These are phyloP conservation scores for Kitagawia praeruptora DNA, from an alignment of 129 eudicot genomes.

Conservation along the genomic window DNA sequence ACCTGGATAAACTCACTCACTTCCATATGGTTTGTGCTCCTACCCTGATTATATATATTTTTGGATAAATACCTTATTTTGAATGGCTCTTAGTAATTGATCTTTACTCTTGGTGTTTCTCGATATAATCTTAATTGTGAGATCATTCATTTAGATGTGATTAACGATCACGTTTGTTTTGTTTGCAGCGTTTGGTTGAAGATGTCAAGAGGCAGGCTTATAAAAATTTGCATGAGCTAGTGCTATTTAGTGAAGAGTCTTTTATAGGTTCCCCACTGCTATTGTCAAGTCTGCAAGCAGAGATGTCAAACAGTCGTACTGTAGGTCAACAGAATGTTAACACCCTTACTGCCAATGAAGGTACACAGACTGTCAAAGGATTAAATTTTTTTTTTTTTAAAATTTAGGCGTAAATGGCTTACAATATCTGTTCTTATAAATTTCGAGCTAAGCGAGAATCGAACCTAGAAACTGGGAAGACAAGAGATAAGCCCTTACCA, in stretches of 20 bases:
- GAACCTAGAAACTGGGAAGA: too few species aligned
- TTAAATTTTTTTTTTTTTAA: too few species aligned
- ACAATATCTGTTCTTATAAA: too few species aligned
- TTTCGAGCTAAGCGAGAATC: too few species aligned
- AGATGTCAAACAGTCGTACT: slow-evolving; percentile 17
- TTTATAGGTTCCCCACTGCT: background rate
- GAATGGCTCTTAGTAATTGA: background rate
- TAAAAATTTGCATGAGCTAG: slow-evolving; percentile 12
- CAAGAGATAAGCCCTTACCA: too few species aligned
- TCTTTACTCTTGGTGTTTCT: background rate
- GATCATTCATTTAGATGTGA: background rate
- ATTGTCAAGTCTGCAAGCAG: slow-evolving; percentile 21
- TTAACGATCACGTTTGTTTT: background rate
- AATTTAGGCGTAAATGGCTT: too few species aligned
- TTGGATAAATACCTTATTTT: background rate
- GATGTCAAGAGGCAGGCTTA: slow-evolving; percentile 30
- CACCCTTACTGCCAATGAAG: slow-evolving; percentile 23
- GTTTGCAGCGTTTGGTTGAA: slow-evolving; percentile 34
- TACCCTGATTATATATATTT: background rate
- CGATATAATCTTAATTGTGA: background rate
- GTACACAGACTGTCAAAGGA: slow-evolving; percentile 17
- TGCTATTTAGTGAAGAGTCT: slow-evolving; percentile 12
- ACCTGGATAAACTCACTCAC: slow-evolving; percentile 28
- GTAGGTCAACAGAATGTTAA: slow-evolving; percentile 20
- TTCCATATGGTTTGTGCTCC: slow-evolving; percentile 51